Evolutionary conservation across 139 green algal species (phyloP), one percentile per base, ranked within the genome.

Genomic region (Coelastrella sp.): DNA sequence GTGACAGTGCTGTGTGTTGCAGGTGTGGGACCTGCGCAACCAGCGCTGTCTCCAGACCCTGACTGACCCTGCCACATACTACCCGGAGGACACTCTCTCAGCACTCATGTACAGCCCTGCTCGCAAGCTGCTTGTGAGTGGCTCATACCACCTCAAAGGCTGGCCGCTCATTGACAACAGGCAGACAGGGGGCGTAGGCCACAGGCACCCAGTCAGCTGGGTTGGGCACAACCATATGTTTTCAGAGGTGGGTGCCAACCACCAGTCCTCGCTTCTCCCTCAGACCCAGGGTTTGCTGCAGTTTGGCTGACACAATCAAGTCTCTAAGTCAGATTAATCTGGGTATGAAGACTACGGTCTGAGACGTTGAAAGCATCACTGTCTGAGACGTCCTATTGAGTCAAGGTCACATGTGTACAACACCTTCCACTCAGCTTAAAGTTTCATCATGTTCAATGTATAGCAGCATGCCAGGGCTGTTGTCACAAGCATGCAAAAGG

Each of bases 1-100:
- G n/a, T n/a, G n/a, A n/a, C n/a, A n/a, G n/a, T n/a, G n/a, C n/a
- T n/a, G 4, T 87, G 82, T 74, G 11, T 59, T 74, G 14, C 20
- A 89, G 84, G 70, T 89, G 49, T 89, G 84, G 84, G 84, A 89
- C 70, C 70, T 89, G 22, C 70, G 84, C 70, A 89, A 89, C 84
- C 84, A 89, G 57, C 84, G 68, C 14, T 89, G 84, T 70, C 57
- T 89, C 11, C 84, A 89, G 57, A 89, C 84, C 6, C 70, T 89
- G 35, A 6, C n/a, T 61, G 84, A 88, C n/a, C 70, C 74, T 19
- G 10, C 49, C 49, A 80, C 49, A 4, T 60, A 63, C 68, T 56
- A 15, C 35, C 65, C 84, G n/a, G 65, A 80, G 7, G 66, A 88
- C 68, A 88, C 84, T 9, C 8, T 82, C 19, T 74, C 84, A 57